phyloP scores from a whole-genome alignment of 2,329 filamentous ascomycete genomes.

The Fusarium hainanense region DNA sequence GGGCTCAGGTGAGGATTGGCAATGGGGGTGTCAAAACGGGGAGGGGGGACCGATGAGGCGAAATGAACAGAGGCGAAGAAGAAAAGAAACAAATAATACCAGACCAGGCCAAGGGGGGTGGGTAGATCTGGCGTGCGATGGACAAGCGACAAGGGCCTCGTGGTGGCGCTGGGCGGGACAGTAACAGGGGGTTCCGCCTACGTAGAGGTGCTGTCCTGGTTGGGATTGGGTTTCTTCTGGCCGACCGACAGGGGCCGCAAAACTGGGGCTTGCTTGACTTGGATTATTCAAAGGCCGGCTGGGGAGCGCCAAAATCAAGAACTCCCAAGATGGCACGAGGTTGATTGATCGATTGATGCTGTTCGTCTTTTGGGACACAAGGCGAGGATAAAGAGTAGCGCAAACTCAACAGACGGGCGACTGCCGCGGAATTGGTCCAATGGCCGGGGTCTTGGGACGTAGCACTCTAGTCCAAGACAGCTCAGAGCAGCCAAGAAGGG shows the following conservation, averaged over 20 bases:
- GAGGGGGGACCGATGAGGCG: slow-evolving; percentile 40
- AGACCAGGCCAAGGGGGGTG: slow-evolving; percentile 39
- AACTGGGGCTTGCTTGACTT: slow-evolving; percentile 29
- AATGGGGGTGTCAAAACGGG: slow-evolving; percentile 40
- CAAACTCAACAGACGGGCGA: slow-evolving; percentile 44
- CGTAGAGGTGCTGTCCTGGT: slow-evolving; percentile 30
- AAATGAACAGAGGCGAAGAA: slow-evolving; percentile 42
- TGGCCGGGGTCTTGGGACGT: slow-evolving; percentile 46
- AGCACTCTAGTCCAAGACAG: slow-evolving; percentile 43
- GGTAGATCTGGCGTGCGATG: slow-evolving; percentile 51
- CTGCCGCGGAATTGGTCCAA: slow-evolving; percentile 45
- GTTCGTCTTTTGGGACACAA: slow-evolving; percentile 27
- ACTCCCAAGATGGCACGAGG: slow-evolving; percentile 21
- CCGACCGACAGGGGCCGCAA: slow-evolving; percentile 27
- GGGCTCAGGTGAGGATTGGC: slow-evolving; percentile 46
- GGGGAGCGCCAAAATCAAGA: slow-evolving; percentile 31
- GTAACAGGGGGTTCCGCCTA: slow-evolving; percentile 39
- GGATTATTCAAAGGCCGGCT: slow-evolving; percentile 22
- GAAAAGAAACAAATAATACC: slow-evolving; percentile 43
- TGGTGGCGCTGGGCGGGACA: slow-evolving; percentile 51
- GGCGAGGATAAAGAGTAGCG: slow-evolving; percentile 38
- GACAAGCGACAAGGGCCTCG: slow-evolving; percentile 47
- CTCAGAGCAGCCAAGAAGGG: slow-evolving; percentile 20
- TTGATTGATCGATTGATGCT: slow-evolving; percentile 34
- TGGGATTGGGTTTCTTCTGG: slow-evolving; percentile 36